A percentile compares a stretch with the other conserved stretches of the same genome.
Conservation (phyloP, 208 protist genomes). For the Trypanosoma mega region DNA sequence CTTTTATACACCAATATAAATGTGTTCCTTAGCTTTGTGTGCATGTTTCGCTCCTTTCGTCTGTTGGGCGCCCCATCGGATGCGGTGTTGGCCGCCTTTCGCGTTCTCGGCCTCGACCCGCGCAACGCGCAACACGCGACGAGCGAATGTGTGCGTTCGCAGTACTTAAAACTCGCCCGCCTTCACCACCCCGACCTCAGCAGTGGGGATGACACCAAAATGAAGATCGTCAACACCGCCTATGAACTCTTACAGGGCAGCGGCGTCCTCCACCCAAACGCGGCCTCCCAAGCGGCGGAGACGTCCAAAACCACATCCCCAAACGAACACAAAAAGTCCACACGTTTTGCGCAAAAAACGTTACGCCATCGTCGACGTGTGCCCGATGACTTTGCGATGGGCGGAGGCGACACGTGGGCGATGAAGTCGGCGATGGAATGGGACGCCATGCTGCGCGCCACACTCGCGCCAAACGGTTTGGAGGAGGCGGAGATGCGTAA, state of each 20-base stretch:
- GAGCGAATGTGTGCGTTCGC: conserved; percentile 52
- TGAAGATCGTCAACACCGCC: conserved; percentile 89
- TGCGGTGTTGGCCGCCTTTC: conserved; percentile 68
- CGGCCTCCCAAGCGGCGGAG: neutral
- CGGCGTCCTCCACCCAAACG: conserved; percentile 40
- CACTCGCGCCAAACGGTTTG: conserved; percentile 27
- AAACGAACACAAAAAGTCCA: neutral
- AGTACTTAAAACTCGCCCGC: conserved; percentile 84
- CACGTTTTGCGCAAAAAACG: conserved; percentile 46
- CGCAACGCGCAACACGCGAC: conserved; percentile 29
- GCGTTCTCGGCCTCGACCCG: conserved; percentile 61
- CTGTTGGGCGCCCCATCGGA: conserved; percentile 18
- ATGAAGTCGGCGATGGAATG: conserved; percentile 84
- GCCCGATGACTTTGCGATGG: conserved; percentile 87
- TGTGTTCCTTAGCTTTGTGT: neutral
- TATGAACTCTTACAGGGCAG: conserved; percentile 84
- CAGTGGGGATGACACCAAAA: conserved; percentile 81
- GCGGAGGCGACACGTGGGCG: conserved; percentile 75
- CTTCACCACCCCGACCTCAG: conserved; percentile 88
- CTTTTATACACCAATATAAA: conserved; percentile 6
- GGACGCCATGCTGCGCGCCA: conserved; percentile 56
- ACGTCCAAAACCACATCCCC: neutral
- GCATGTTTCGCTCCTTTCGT: conserved; percentile 17
- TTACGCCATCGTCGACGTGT: conserved; percentile 54
- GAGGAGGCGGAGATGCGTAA: conserved; percentile 69